Base-by-base conservation (phyloP, 106 monocot genomes). In the Allium cepa region DNA sequence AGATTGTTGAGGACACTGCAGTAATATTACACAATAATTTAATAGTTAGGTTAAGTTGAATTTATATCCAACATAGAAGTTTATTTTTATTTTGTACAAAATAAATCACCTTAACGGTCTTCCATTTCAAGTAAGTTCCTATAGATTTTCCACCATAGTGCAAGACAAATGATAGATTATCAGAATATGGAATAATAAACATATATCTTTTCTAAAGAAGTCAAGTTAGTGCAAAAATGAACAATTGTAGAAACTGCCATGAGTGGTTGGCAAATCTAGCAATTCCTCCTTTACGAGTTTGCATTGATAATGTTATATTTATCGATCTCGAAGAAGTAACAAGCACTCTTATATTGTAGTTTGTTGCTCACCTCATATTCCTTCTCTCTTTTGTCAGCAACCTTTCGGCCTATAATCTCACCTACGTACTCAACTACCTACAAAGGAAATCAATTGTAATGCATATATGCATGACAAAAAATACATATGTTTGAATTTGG, bases 351-450 rank as follows among this genome's bases (percentile, higher is more conserved):
- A 66, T 86, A 92, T 64, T 97, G 96, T 28, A 89, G 65, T 66
- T 76, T 82, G 50, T 79, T 79, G 49, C 88, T 88, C 4, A 88
- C 86, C 61, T 97, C 86, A 71, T 97, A 97, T 49, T 92, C 96
- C 17, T 70, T 80, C 77, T 97, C 97, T 77, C 97, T 81, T 73
- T 97, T 97, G 67, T 97, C 97, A 57, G 97, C 92, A 49, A n/a
- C n/a, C n/a, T n/a, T n/a, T n/a, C n/a, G n/a, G n/a, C n/a, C n/a
- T n/a, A n/a, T n/a, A n/a, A n/a, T 83, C 76, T 97, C 97, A 18
- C 97, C 97, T 13, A 97, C 87, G 77, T 97, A 97, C 68, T 97
- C 92, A 75, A 97, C 92, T 47, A 97, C 97, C 97, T 97, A 53
- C 16, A 26, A 46, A 47, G 49, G 53, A 45, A 70, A 26, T 47